Percentiles rank a stretch among this genome's conserved stretches.
Evolutionary conservation across 306 rosid species (phyloP).

Genomic region (cucumber (Cucumis sativus)): DNA sequence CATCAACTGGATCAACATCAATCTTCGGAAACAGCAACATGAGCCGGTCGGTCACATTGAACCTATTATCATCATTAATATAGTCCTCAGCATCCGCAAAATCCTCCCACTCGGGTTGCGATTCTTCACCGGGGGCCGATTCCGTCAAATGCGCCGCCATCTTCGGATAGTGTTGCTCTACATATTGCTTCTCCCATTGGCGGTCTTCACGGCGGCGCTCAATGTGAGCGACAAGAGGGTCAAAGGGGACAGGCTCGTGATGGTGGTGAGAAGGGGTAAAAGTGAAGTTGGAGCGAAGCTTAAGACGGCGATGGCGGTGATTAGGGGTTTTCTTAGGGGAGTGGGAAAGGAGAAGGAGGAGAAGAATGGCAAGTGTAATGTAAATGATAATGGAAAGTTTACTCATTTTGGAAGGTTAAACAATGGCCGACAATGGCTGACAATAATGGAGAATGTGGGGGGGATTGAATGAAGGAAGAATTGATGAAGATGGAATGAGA

Average conservation of each 20-base stretch:
- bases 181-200: slow-evolving; percentile 64
- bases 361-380: slow-evolving; percentile 27
- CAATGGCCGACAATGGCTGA: background rate
- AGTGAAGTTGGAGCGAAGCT: slow-evolving; percentile 77
- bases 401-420: slow-evolving; percentile 25
- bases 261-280: slow-evolving; percentile 20
- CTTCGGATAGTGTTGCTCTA: slow-evolving; percentile 46
- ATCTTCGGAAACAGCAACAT: slow-evolving; percentile 64
- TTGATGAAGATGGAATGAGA: background rate
- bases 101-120: slow-evolving; percentile 89
- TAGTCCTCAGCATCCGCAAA: slow-evolving; percentile 82
- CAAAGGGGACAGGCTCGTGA: slow-evolving; percentile 49
- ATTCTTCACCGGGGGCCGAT: slow-evolving; percentile 60
- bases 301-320: slow-evolving; percentile 77
- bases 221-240: slow-evolving; percentile 77
- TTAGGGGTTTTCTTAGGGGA: slow-evolving; percentile 30
- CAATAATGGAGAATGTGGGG: background rate
- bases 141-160: slow-evolving; percentile 10
- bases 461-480: background rate
- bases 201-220: slow-evolving; percentile 88
- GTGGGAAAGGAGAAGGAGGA: slow-evolving; percentile 50
- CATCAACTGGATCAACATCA: slow-evolving; percentile 56
- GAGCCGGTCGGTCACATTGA: slow-evolving; percentile 60
- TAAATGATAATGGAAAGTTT: slow-evolving; percentile 46
- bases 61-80: slow-evolving; percentile 68